phyloP scores from a whole-genome alignment of 345 rosid genomes.

The Salix udensis region DNA sequence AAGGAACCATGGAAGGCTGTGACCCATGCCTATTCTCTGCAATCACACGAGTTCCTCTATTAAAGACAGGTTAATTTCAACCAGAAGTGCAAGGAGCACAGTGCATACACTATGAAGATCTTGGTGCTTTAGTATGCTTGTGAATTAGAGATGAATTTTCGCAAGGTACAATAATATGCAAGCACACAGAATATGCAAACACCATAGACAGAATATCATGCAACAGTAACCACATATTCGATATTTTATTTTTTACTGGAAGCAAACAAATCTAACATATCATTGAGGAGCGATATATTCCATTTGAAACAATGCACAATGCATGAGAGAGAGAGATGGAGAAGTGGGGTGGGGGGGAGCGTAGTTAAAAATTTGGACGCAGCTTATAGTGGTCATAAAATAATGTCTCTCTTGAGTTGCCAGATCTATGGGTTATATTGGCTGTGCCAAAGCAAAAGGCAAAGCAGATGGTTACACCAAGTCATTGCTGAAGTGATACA shows the following conservation, averaged over 20 bases:
- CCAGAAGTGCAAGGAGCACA: neutral
- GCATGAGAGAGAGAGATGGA: neutral
- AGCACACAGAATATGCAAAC: neutral
- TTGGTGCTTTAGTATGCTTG: neutral
- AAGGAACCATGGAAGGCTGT: constrained; percentile 71
- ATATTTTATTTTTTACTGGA: neutral
- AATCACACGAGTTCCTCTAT: constrained; percentile 9
- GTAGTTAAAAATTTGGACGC: neutral
- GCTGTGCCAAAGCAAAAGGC: neutral
- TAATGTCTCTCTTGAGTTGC: neutral
- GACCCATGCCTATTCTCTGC: constrained; percentile 82
- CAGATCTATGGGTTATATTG: neutral
- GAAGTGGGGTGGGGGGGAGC: no score
- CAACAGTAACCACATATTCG: neutral
- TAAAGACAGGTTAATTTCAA: neutral
- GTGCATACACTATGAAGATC: neutral
- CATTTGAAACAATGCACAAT: neutral
- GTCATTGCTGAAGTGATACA: neutral
- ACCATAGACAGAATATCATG: no score
- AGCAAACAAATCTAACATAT: neutral
- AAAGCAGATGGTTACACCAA: neutral
- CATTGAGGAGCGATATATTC: neutral
- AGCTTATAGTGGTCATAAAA: neutral
- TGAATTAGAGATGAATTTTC: neutral
- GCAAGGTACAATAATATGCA: neutral